phyloP scores from a whole-genome alignment of 352 stramenopile species.

The Pythium oligandrum region DNA sequence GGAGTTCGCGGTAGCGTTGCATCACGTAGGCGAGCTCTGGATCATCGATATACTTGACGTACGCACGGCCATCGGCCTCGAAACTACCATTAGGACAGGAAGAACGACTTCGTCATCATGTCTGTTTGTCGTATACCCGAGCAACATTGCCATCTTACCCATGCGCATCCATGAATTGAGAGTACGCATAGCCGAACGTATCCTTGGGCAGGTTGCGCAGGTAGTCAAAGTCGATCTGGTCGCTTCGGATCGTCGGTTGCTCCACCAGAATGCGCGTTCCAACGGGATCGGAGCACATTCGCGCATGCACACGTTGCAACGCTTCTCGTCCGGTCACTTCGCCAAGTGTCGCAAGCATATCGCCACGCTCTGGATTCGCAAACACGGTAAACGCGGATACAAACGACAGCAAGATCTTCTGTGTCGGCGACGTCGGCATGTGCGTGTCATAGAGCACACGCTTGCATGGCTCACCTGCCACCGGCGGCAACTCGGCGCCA shows the following conservation, averaged over 20 bases:
- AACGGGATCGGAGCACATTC: slow-evolving; percentile 85
- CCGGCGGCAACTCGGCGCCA: slow-evolving; percentile 3
- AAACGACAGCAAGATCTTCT: slow-evolving; percentile 86
- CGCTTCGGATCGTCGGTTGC: slow-evolving; percentile 75
- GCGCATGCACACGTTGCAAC: slow-evolving; percentile 74
- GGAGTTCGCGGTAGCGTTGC: slow-evolving; percentile 90
- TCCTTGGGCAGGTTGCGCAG: slow-evolving; percentile 62
- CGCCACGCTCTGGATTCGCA: slow-evolving; percentile 88
- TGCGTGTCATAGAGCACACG: slow-evolving; percentile 71
- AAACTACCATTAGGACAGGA: slow-evolving; percentile 36
- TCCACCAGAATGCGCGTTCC: slow-evolving; percentile 88
- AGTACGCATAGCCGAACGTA: slow-evolving; percentile 90
- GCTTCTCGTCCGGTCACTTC: slow-evolving; percentile 91
- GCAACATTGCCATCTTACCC: slow-evolving; percentile 21
- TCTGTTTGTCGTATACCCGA: too few relatives aligned
- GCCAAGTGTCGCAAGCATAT: slow-evolving; percentile 93
- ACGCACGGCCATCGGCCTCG: slow-evolving; percentile 81
- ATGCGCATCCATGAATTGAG: slow-evolving; percentile 88
- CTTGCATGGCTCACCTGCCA: slow-evolving; percentile 42
- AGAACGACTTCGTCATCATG: too few relatives aligned
- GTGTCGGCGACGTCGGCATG: slow-evolving; percentile 67
- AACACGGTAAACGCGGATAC: slow-evolving; percentile 89
- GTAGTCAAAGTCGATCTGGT: slow-evolving; percentile 64
- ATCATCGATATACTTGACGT: slow-evolving; percentile 90
- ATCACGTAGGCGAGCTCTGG: slow-evolving; percentile 96